phyloP scores from a whole-genome alignment of 2,329 filamentous ascomycete genomes.

The Aspergillus transmontanensis region DNA sequence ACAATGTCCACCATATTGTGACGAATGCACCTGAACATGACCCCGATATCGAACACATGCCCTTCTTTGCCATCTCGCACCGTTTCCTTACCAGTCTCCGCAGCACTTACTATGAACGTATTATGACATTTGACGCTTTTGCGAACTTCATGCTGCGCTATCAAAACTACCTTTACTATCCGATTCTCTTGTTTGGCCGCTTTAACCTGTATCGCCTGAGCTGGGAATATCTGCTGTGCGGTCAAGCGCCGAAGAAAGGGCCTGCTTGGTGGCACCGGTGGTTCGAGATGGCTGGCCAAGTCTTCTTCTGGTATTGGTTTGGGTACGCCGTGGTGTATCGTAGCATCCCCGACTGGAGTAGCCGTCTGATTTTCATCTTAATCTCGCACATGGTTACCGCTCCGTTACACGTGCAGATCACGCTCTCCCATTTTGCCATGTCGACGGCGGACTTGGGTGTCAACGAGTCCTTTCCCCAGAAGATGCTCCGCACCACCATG shows the following conservation, averaged over 20 bases:
- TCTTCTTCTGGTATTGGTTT: constrained; percentile 85
- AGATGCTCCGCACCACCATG: constrained; percentile 92
- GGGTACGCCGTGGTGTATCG: constrained; percentile 80
- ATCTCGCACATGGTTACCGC: constrained; percentile 80
- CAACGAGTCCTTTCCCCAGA: constrained; percentile 83
- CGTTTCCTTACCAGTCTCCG: constrained; percentile 72
- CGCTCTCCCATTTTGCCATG: constrained; percentile 91
- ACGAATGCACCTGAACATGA: constrained; percentile 96
- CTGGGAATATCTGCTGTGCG: constrained; percentile 73
- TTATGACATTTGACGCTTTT: constrained; percentile 76
- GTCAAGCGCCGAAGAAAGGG: constrained; percentile 72
- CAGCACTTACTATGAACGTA: constrained; percentile 80
- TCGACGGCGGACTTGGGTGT: constrained; percentile 83
- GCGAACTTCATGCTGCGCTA: constrained; percentile 71
- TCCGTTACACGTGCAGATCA: constrained; percentile 86
- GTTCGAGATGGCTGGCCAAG: constrained; percentile 74
- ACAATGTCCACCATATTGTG: constrained; percentile 96
- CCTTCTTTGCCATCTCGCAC: constrained; percentile 84
- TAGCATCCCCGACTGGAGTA: constrained; percentile 68
- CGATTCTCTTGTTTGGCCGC: constrained; percentile 75
- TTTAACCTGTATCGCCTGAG: constrained; percentile 86
- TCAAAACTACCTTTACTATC: constrained; percentile 82
- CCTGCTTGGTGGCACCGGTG: constrained; percentile 81
- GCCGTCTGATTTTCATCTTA: constrained; percentile 73
- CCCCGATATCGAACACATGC: constrained; percentile 90